Evolutionary conservation across 2,329 filamentous ascomycete species (phyloP).

Genomic region (Zarea fungicola): DNA sequence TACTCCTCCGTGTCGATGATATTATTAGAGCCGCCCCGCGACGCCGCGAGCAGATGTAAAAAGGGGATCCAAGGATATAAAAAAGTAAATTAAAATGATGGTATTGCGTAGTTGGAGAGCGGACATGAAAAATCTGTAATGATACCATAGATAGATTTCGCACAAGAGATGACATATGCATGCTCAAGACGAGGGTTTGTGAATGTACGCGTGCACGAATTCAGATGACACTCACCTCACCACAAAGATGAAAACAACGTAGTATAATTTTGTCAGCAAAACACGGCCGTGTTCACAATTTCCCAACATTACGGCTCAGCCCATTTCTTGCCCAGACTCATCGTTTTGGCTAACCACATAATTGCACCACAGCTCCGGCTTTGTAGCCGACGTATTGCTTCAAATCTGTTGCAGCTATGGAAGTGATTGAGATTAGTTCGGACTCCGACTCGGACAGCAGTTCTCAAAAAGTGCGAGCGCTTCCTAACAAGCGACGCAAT

Average conservation of each 20-base stretch:
- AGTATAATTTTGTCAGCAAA: too few species aligned
- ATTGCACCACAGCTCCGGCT: too few species aligned
- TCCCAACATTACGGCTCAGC: too few species aligned
- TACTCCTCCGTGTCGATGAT: slow-evolving; percentile 80
- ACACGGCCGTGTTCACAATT: too few species aligned
- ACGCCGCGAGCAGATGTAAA: slow-evolving; percentile 36
- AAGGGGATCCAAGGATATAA: slow-evolving; percentile 11
- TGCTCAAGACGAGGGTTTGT: background rate
- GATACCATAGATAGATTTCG: slow-evolving; percentile 30
- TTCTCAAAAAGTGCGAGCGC: too few species aligned
- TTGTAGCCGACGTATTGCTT: too few species aligned
- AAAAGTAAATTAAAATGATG: slow-evolving; percentile 12
- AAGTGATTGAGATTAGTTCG: slow-evolving; percentile 10
- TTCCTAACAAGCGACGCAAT: too few species aligned
- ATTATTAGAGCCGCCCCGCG: slow-evolving; percentile 93
- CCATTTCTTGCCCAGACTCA: too few species aligned
- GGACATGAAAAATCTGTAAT: slow-evolving; percentile 32
- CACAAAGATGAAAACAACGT: too few species aligned
- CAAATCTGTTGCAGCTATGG: slow-evolving; percentile 8
- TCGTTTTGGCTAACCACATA: too few species aligned
- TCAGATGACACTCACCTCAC: too few species aligned
- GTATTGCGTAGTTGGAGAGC: slow-evolving; percentile 14
- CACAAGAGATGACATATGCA: background rate
- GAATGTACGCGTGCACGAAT: slow-evolving; percentile 12
- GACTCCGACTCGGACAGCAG: slow-evolving; percentile 9